Conservation (phyloP, 495 filamentous ascomycete species). For the Daldinia concentrica region DNA sequence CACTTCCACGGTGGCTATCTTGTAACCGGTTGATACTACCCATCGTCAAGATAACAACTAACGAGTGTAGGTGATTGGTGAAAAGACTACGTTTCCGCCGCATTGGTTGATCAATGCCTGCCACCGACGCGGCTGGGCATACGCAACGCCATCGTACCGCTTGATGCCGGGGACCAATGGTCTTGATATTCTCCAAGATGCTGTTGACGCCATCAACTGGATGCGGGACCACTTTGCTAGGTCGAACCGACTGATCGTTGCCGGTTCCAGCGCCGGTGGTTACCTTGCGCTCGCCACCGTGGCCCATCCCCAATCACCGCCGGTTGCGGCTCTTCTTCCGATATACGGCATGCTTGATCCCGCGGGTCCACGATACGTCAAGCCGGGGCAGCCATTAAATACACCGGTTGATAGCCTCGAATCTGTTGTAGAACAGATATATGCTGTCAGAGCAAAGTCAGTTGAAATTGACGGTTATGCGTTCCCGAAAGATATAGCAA, state of each 20-base stretch:
- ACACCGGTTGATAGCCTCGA: neutral
- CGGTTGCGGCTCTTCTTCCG: neutral
- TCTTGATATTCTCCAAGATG: conserved; percentile 1
- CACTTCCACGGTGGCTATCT: conserved; percentile 7
- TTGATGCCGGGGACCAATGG: neutral
- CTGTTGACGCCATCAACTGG: neutral
- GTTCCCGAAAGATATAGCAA: neutral
- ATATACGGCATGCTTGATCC: conserved; percentile 8
- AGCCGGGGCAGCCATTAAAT: neutral
- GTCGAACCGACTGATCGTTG: neutral
- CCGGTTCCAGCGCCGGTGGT: conserved; percentile 2
- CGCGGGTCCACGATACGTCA: neutral
- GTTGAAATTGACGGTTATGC: neutral
- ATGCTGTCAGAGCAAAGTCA: neutral
- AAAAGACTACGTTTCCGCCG: conserved; percentile 2
- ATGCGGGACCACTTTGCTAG: neutral
- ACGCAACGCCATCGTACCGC: conserved; percentile 5
- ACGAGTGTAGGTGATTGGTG: neutral
- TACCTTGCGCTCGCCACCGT: conserved; percentile 1
- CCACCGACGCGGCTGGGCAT: neutral
- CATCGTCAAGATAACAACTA: neutral
- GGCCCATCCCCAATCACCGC: conserved; percentile 1
- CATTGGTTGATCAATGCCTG: conserved; percentile 3
- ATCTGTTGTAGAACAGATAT: neutral
- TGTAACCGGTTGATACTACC: neutral